Evolutionary conservation across 1,284 basidiomycete species (phyloP).

Genomic region (Lignosus rhinocerotis): DNA sequence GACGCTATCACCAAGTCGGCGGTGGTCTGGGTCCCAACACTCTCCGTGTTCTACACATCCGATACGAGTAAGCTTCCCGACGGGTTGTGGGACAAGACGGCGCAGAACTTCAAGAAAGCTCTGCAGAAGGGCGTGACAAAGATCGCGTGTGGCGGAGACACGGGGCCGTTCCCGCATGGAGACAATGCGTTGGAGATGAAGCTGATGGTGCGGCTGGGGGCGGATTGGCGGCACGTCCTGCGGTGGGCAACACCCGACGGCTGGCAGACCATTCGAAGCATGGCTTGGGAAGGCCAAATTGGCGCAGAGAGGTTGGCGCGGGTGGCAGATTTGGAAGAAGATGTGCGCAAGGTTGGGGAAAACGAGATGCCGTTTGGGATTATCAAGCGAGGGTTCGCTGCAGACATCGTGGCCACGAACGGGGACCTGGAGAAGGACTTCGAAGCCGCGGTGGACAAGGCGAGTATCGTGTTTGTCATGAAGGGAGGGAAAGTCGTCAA

Average conservation of each 20-base stretch:
- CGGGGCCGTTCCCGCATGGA: conserved; percentile 63
- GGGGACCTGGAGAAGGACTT: conserved; percentile 51
- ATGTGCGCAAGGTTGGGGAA: conserved; percentile 41
- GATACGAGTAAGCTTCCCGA: conserved; percentile 22
- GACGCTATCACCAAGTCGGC: conserved; percentile 3
- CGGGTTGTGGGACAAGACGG: conserved; percentile 41
- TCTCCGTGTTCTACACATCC: conserved; percentile 49
- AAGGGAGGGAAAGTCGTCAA: conserved; percentile 57
- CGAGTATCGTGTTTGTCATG: conserved; percentile 56
- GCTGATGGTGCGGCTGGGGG: conserved; percentile 59
- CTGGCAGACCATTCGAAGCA: conserved; percentile 55
- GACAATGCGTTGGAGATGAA: conserved; percentile 62
- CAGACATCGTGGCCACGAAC: conserved; percentile 55
- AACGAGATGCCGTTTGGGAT: conserved; percentile 60
- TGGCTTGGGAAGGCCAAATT: conserved; percentile 47
- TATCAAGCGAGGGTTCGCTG: conserved; percentile 53
- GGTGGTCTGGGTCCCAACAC: conserved; percentile 61
- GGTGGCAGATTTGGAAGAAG: conserved; percentile 34
- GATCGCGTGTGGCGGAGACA: conserved; percentile 65
- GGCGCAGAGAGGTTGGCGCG: conserved; percentile 36
- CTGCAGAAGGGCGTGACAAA: conserved; percentile 43
- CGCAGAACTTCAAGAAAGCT: conserved; percentile 46
- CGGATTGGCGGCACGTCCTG: conserved; percentile 51
- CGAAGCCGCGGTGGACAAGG: conserved; percentile 44
- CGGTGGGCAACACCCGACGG: conserved; percentile 62